Conservation (phyloP, 1,284 basidiomycete genomes). For the Fomes fomentarius region DNA sequence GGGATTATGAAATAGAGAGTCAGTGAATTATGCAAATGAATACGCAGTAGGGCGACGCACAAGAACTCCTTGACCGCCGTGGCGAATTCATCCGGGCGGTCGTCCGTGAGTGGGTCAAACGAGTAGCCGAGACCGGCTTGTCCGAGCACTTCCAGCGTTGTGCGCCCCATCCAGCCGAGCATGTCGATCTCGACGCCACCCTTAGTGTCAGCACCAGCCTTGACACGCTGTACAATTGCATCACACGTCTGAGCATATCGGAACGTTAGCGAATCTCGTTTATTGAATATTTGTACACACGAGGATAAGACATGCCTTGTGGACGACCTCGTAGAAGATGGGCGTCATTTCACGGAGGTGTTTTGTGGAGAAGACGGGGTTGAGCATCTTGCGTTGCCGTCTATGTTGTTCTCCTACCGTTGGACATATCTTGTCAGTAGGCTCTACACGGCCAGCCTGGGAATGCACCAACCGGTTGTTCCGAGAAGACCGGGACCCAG, state of each 20-base stretch:
- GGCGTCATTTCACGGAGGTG: slow-evolving; percentile 24
- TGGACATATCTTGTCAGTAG: background rate
- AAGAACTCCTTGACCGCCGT: slow-evolving; percentile 30
- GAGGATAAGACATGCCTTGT: slow-evolving; percentile 7
- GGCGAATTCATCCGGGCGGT: slow-evolving; percentile 27
- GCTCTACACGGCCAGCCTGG: background rate
- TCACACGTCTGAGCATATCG: slow-evolving; percentile 16
- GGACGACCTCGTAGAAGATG: slow-evolving; percentile 18
- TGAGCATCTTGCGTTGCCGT: slow-evolving; percentile 27
- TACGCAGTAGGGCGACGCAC: slow-evolving; percentile 18
- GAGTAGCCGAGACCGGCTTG: slow-evolving; percentile 24
- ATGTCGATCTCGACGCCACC: slow-evolving; percentile 22
- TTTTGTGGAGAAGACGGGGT: slow-evolving; percentile 23
- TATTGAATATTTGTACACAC: background rate
- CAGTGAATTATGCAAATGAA: background rate
- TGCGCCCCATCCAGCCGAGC: slow-evolving; percentile 25
- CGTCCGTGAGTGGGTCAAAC: slow-evolving; percentile 22
- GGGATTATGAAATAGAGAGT: background rate
- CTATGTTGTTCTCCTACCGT: slow-evolving; percentile 26
- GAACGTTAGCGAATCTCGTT: background rate
- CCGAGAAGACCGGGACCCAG: slow-evolving; percentile 24
- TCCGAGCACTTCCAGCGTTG: slow-evolving; percentile 25
- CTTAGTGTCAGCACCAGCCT: background rate
- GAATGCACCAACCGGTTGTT: slow-evolving; percentile 5
- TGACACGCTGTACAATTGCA: slow-evolving; percentile 15